Percentiles rank a stretch among this genome's conserved stretches.
Conservation (phyloP, 2,329 filamentous ascomycete species). For the Xylaria sp. region DNA sequence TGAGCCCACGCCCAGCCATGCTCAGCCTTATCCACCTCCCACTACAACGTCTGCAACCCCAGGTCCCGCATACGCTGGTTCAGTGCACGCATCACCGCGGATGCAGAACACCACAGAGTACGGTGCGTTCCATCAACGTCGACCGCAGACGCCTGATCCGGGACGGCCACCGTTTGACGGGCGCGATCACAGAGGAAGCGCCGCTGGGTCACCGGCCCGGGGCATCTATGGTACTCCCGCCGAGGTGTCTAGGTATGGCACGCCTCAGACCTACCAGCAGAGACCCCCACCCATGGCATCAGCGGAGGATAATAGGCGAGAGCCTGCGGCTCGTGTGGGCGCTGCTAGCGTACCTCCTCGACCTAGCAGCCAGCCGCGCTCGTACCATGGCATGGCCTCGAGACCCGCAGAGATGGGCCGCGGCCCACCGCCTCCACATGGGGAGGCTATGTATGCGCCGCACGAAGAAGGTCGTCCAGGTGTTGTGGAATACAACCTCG, state of each 20-base stretch:
- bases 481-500: constrained; percentile 63
- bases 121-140: constrained; percentile 65
- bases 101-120: constrained; percentile 69
- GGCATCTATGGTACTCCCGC: constrained; percentile 66
- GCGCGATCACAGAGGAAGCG: constrained; percentile 55
- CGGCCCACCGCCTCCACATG: constrained; percentile 44
- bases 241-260: constrained; percentile 68
- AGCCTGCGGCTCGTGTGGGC: constrained; percentile 50
- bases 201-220: constrained; percentile 60
- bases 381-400: constrained; percentile 58
- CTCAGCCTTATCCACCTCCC: constrained; percentile 57
- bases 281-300: constrained; percentile 60
- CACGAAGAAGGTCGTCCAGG: constrained; percentile 60
- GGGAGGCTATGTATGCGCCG: constrained; percentile 59
- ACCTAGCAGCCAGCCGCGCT: constrained; percentile 64
- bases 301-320: constrained; percentile 59
- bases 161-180: constrained; percentile 63
- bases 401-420: constrained; percentile 61
- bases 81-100: constrained; percentile 66
- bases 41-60: constrained; percentile 54
- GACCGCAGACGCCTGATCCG: constrained; percentile 80
- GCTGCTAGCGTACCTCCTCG: constrained; percentile 56
- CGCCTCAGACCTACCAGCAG: constrained; percentile 66
- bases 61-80: constrained; percentile 58
- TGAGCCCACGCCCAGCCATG: constrained; percentile 56